These are phyloP conservation scores for Lyophyllum semitale DNA, from an alignment of 768 basidiomycete species.

Conservation along the genomic window DNA sequence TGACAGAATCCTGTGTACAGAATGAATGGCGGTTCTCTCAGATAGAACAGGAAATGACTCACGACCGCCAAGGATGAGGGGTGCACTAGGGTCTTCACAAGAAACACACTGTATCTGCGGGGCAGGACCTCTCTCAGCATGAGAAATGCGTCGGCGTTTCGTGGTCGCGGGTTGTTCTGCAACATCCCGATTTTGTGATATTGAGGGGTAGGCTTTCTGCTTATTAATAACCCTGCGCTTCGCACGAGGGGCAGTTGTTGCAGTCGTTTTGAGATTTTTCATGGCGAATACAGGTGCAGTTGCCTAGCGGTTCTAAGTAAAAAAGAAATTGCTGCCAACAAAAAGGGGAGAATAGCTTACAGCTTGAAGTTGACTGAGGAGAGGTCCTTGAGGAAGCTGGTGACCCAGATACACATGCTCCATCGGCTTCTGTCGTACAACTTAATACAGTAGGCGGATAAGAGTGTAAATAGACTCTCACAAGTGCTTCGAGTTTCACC, in stretches of 20 bases:
- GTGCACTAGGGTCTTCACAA: slow-evolving; percentile 70
- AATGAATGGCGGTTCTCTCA: background rate
- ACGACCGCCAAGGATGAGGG: slow-evolving; percentile 78
- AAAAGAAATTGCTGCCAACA: background rate
- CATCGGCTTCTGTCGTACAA: slow-evolving; percentile 35
- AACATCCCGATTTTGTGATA: slow-evolving; percentile 1
- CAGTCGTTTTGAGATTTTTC: slow-evolving; percentile 58
- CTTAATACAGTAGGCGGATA: background rate
- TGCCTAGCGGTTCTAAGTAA: slow-evolving; percentile 31
- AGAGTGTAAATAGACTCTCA: slow-evolving; percentile 25
- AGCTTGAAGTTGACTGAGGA: slow-evolving; percentile 59
- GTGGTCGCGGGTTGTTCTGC: slow-evolving; percentile 30
- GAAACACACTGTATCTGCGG: slow-evolving; percentile 50
- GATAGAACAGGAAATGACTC: slow-evolving; percentile 29
- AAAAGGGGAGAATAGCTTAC: slow-evolving; percentile 35
- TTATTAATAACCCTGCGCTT: slow-evolving; percentile 27
- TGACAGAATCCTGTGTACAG: slow-evolving; percentile 61
- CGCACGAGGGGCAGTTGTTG: slow-evolving; percentile 27
- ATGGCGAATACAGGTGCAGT: slow-evolving; percentile 49
- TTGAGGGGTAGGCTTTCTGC: slow-evolving; percentile 24
- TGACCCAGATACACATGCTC: slow-evolving; percentile 58
- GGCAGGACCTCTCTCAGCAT: slow-evolving; percentile 18
- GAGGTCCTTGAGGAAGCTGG: slow-evolving; percentile 53
- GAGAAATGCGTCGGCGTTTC: slow-evolving; percentile 44
- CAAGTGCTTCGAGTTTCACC: slow-evolving; percentile 45